Evolutionary conservation across 1,284 basidiomycete genomes (phyloP), one percentile per base, ranked within the genome.

Genomic region (Ceratobasidium papillatum): DNA sequence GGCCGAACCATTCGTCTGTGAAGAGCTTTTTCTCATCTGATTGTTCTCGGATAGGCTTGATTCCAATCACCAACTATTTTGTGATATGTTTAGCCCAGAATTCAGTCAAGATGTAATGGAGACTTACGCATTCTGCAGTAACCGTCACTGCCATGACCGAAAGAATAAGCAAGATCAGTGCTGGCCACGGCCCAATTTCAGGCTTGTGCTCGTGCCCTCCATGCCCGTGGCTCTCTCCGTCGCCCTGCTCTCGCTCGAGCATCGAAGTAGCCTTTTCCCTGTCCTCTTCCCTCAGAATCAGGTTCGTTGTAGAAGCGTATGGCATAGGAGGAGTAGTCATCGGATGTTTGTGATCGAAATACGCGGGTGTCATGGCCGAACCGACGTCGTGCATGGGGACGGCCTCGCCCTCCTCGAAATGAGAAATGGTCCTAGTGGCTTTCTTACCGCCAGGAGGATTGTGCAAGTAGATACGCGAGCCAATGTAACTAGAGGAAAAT

Each of bases 41-140:
- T 32, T 58, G 51, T 56, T 69, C 66, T 27, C 66, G 34, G 38
- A 69, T 69, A 30, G 66, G 66, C n/a, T 69, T 58, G 52, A 69
- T 69, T 25, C 49, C 66, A 45, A 69, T 30, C 19, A 69, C 66
- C 51, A 69, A 30, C 66, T 69, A 22, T n/a, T n/a, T n/a, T n/a
- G n/a, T n/a, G n/a, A n/a, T n/a, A n/a, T n/a, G n/a, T n/a, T n/a
- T 38, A 47, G 11, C 45, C 49, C 59, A 36, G 34, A 5, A 59
- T 27, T 59, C 56, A 61, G 52, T 25, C 14, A 38, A 45, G 30
- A 58, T 2, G 1, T 8, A 11, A 52, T 19, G 30, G 5, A 54
- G 3, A 75, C 75, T 54, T 54, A 75, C 75, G 59, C 75, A 73
- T 75, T 75, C 69, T 36, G 68, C 59, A 32, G 75, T 73, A 51